phyloP scores from a whole-genome alignment of 345 rosid genomes.

The Hirschfeldia incana region DNA sequence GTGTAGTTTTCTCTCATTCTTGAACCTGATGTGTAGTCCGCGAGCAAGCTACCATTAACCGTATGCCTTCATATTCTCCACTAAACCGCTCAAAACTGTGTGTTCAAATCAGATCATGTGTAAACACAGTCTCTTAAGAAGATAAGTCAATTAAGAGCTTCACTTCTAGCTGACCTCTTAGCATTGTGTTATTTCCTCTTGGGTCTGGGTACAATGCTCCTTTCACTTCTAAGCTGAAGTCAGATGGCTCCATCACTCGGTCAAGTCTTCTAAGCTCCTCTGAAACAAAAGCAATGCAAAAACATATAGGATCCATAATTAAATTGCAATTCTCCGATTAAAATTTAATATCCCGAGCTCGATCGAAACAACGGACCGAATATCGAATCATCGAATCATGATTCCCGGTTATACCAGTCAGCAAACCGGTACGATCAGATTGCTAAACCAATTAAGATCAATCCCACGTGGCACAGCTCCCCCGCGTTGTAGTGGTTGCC shows the following conservation, averaged over 20 bases:
- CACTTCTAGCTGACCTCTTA: slow-evolving; percentile 79
- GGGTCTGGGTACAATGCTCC: slow-evolving; percentile 69
- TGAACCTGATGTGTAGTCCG: slow-evolving; percentile 72
- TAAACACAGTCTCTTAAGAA: background rate
- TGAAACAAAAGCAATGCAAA: slow-evolving; percentile 23
- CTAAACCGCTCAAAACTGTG: slow-evolving; percentile 56
- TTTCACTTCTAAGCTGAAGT: slow-evolving; percentile 62
- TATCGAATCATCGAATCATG: too few species aligned
- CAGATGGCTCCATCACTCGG: slow-evolving; percentile 54
- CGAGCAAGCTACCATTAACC: slow-evolving; percentile 76
- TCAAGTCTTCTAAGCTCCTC: slow-evolving; percentile 83
- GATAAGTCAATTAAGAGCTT: background rate
- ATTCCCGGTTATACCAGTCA: too few species aligned
- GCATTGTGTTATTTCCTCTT: slow-evolving; percentile 48
- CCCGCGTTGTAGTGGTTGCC: too few species aligned
- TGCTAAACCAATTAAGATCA: too few species aligned
- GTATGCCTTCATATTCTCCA: slow-evolving; percentile 79
- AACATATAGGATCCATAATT: background rate
- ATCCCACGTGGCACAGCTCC: too few species aligned
- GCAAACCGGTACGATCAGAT: too few species aligned
- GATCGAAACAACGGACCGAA: too few species aligned
- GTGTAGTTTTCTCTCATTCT: slow-evolving; percentile 38
- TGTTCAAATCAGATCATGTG: background rate
- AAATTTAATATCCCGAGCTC: too few species aligned
- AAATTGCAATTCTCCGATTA: too few species aligned